phyloP scores from a whole-genome alignment of 805 yeast genomes.

The Brettanomyces naardenensis region DNA sequence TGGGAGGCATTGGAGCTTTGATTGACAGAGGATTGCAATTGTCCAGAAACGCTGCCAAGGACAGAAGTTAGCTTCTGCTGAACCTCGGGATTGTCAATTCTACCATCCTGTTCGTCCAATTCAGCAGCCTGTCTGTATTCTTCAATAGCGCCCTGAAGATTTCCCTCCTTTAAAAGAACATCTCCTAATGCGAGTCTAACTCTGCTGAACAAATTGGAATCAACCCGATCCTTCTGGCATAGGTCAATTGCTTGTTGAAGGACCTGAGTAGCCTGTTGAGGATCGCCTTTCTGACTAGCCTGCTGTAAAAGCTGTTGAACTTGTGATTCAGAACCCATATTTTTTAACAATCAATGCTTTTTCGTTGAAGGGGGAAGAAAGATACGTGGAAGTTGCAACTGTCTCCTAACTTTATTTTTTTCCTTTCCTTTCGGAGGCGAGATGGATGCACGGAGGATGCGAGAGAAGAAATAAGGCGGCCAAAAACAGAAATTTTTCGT shows the following conservation, averaged over 20 bases:
- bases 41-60: slow-evolving; percentile 14
- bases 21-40: slow-evolving; percentile 18
- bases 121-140: slow-evolving; percentile 23
- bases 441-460: no score
- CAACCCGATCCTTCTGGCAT: slow-evolving; percentile 15
- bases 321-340: slow-evolving; percentile 8
- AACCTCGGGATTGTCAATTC: slow-evolving; percentile 23
- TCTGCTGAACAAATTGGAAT: slow-evolving; percentile 21
- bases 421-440: no score
- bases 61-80: slow-evolving; percentile 20
- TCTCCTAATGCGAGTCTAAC: slow-evolving; percentile 28
- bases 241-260: slow-evolving; percentile 14
- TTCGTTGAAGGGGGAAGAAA: no score
- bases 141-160: slow-evolving; percentile 19
- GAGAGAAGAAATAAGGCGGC: no score
- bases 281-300: slow-evolving; percentile 9
- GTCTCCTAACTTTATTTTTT: no score
- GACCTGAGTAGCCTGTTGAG: slow-evolving; percentile 12
- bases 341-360: no score
- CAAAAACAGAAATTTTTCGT: no score
- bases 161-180: slow-evolving; percentile 16
- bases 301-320: slow-evolving; percentile 15
- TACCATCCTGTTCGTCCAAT: slow-evolving; percentile 26
- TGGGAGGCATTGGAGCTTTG: slow-evolving; percentile 13
- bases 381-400: no score